Conservation (phyloP, 495 filamentous ascomycete genomes). For the Acidiella bohemica region DNA sequence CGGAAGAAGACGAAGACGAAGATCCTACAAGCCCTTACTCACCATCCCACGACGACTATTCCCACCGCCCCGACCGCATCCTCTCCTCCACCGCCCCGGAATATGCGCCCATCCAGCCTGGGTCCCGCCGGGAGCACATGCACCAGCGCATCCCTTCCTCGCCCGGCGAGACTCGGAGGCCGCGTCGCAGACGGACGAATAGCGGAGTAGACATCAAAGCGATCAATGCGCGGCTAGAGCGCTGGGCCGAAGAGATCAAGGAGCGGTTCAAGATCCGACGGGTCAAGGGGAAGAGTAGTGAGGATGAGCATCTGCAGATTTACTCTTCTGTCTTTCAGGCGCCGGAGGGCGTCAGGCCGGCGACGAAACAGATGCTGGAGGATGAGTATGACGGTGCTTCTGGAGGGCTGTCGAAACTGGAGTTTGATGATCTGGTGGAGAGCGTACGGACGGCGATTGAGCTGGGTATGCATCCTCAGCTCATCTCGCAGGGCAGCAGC, state of each 20-base stretch:
- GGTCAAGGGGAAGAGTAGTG: slow-evolving; percentile 57
- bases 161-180: slow-evolving; percentile 35
- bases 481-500: slow-evolving; percentile 94
- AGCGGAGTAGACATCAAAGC: slow-evolving; percentile 95
- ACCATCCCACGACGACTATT: slow-evolving; percentile 1
- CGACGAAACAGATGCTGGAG: slow-evolving; percentile 61
- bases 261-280: slow-evolving; percentile 85
- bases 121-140: slow-evolving; percentile 45
- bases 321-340: slow-evolving; percentile 93
- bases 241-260: slow-evolving; percentile 97
- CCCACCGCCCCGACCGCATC: slow-evolving; percentile 38
- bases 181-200: slow-evolving; percentile 52
- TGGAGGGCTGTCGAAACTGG: slow-evolving; percentile 55
- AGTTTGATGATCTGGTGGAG: slow-evolving; percentile 83
- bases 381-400: slow-evolving; percentile 36
- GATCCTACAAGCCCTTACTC: slow-evolving; percentile 45
- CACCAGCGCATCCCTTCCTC: slow-evolving; percentile 23
- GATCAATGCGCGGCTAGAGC: slow-evolving; percentile 89
- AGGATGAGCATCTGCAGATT: slow-evolving; percentile 86
- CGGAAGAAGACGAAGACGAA: slow-evolving; percentile 53
- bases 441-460: slow-evolving; percentile 82
- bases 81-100: slow-evolving; percentile 47
- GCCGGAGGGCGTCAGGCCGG: slow-evolving; percentile 67
- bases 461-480: slow-evolving; percentile 79
- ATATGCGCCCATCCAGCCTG: slow-evolving; percentile 56